Evolutionary conservation across 257 asterid species (phyloP), one percentile per base, ranked within the genome.

Genomic region (Haberlea rhodopensis): DNA sequence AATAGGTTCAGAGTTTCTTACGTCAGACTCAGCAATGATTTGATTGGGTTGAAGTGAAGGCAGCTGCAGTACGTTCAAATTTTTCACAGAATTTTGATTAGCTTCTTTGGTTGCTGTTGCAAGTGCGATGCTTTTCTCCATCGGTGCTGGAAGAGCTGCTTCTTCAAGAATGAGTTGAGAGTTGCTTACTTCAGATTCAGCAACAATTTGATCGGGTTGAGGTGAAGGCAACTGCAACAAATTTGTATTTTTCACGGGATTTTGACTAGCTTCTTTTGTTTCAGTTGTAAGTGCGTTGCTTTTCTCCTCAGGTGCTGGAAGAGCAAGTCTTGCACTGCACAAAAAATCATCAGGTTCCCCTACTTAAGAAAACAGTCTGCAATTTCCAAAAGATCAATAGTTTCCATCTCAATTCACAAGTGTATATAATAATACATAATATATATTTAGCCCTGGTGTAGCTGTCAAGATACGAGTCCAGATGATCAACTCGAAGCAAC

Each of bases 271-370:
- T 62, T 71, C 53, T 76, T 63, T 75, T 51, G 75, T 69, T 78
- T 74, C 85, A 66, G 79, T 64, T 66, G 82, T 78, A 63, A 65
- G 26, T 63, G 78, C 74, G 8, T 83, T 78, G 78, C 86, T 80
- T 72, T 82, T 85, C 43, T 85, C 95, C 67, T 77, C 95, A 8
- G 96, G 87, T n/a, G n/a, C n/a, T n/a, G n/a, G n/a, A n/a, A n/a
- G n/a, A n/a, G n/a, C n/a, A n/a, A n/a, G n/a, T n/a, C 98, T 83
- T 57, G 96, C 95, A 69, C 98, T 92, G 85, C 80, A 74, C 53
- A n/a, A n/a, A n/a, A 55, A 73, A 73, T 61, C 27, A 60, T 57
- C 57, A 73, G 74, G 43, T 69, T 37, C 26, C 60, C 71, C 34
- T 53, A 69, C 62, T 61, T 71, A 64, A 72, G 13, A 55, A 25